These are phyloP conservation scores for Saturnispora gosingensis DNA, from an alignment of 805 yeast genomes.

Conservation along the genomic window DNA sequence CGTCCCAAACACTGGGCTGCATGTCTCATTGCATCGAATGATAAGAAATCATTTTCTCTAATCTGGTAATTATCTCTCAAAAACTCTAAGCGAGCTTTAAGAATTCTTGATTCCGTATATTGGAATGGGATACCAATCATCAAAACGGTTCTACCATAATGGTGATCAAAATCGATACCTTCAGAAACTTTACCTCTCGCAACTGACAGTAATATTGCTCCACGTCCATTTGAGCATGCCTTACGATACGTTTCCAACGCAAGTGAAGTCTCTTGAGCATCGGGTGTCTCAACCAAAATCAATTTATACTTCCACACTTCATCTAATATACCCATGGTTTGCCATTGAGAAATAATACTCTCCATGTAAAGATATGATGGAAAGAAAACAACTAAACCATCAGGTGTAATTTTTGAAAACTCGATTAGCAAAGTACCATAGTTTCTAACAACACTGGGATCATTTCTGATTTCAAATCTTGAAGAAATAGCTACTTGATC, in stretches of 20 bases:
- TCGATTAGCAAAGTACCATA: slow-evolving; percentile 90
- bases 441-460: slow-evolving; percentile 94
- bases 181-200: slow-evolving; percentile 99
- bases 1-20: slow-evolving; percentile 99
- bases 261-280: slow-evolving; percentile 94
- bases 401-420: slow-evolving; percentile 92
- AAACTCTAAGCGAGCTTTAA: slow-evolving; percentile 91
- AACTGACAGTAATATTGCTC: slow-evolving; percentile 91
- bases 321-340: slow-evolving; percentile 93
- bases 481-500: slow-evolving; percentile 97
- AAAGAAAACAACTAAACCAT: slow-evolving; percentile 95
- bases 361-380: slow-evolving; percentile 98
- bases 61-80: slow-evolving; percentile 88
- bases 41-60: slow-evolving; percentile 85
- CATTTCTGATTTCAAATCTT: slow-evolving; percentile 92
- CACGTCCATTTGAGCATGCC: slow-evolving; percentile 96
- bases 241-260: slow-evolving; percentile 93
- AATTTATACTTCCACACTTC: slow-evolving; percentile 98
- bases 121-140: slow-evolving; percentile 99
- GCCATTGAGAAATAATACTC: slow-evolving; percentile 97
- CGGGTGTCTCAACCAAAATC: slow-evolving; percentile 95
- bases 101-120: slow-evolving; percentile 92
- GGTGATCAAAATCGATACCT: slow-evolving; percentile 99
- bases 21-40: slow-evolving; percentile 99
- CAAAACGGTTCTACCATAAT: slow-evolving; percentile 91